Conservation (phyloP, 306 rosid species). For the Alnus glutinosa region DNA sequence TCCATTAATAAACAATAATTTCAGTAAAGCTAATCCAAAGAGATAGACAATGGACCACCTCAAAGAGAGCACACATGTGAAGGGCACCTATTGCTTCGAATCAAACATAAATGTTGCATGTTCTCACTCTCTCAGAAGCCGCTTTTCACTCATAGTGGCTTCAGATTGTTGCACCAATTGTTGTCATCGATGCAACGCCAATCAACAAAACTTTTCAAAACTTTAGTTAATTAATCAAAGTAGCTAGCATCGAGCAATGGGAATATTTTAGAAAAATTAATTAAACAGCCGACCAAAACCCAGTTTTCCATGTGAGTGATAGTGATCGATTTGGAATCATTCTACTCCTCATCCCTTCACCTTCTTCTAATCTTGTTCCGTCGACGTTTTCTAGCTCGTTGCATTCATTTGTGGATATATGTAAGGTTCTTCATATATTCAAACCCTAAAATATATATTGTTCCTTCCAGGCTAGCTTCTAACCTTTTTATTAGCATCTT, state of each 20-base stretch:
- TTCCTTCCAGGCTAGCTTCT: slow-evolving; percentile 5
- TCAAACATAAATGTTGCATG: slow-evolving; percentile 70
- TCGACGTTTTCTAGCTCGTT: slow-evolving; percentile 38
- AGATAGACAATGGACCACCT: slow-evolving; percentile 57
- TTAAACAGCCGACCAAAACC: slow-evolving; percentile 65
- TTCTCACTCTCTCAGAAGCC: slow-evolving; percentile 62
- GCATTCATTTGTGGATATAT: slow-evolving; percentile 20
- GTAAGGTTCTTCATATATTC: slow-evolving; percentile 8
- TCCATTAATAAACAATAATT: slow-evolving; percentile 33
- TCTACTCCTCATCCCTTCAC: slow-evolving; percentile 57
- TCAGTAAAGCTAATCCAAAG: slow-evolving; percentile 54
- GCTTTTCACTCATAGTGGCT: slow-evolving; percentile 71
- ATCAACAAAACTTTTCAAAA: slow-evolving; percentile 35
- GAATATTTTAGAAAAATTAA: slow-evolving; percentile 40
- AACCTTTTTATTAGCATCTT: slow-evolving; percentile 16
- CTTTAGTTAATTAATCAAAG: slow-evolving; percentile 39
- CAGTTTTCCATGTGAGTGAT: slow-evolving; percentile 71
- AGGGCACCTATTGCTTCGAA: slow-evolving; percentile 69
- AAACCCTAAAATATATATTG: slow-evolving; percentile 17
- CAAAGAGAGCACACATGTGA: slow-evolving; percentile 59
- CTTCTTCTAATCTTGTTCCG: slow-evolving; percentile 31
- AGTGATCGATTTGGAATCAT: slow-evolving; percentile 76
- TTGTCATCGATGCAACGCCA: slow-evolving; percentile 72
- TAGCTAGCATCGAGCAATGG: slow-evolving; percentile 46
- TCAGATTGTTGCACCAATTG: slow-evolving; percentile 63